These are phyloP conservation scores for Chloris gayana DNA, from an alignment of 176 grass and related monocot genomes.

Conservation along the genomic window DNA sequence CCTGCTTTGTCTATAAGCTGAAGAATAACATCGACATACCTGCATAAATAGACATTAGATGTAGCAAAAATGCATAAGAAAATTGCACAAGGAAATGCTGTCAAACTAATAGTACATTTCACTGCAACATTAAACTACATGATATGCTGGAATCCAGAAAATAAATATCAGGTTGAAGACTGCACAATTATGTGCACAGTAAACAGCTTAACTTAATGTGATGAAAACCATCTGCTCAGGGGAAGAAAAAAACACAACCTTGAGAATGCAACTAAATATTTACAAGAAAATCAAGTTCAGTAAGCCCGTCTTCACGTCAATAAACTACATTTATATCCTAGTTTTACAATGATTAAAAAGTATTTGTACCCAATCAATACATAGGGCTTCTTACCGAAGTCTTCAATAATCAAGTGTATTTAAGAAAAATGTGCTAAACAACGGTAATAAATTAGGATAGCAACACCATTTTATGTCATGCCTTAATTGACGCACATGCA, in stretches of 20 bases:
- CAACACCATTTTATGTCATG: background rate
- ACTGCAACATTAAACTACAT: slow-evolving; percentile 11
- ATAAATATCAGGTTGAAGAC: slow-evolving; percentile 23
- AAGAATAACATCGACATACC: slow-evolving; percentile 99
- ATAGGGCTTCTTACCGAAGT: background rate
- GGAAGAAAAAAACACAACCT: background rate
- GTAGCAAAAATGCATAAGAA: background rate
- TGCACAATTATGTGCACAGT: background rate
- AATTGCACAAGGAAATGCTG: slow-evolving; percentile 21
- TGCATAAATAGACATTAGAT: slow-evolving; percentile 43
- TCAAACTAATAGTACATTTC: background rate
- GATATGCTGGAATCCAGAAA: background rate
- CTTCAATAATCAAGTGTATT: background rate
- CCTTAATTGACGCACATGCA: background rate
- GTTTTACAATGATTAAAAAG: too few species aligned
- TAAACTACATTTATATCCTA: background rate
- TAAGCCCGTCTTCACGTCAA: background rate
- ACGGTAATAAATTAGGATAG: background rate
- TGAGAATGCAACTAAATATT: background rate
- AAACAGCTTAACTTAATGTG: slow-evolving; percentile 4
- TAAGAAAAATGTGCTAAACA: background rate
- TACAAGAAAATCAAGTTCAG: slow-evolving; percentile 16
- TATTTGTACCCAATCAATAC: background rate
- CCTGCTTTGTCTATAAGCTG: slow-evolving; percentile 98
- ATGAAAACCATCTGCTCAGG: background rate